These are phyloP conservation scores for Monotropa hypopitys DNA, from an alignment of 179 eudicot genomes.

Conservation along the genomic window DNA sequence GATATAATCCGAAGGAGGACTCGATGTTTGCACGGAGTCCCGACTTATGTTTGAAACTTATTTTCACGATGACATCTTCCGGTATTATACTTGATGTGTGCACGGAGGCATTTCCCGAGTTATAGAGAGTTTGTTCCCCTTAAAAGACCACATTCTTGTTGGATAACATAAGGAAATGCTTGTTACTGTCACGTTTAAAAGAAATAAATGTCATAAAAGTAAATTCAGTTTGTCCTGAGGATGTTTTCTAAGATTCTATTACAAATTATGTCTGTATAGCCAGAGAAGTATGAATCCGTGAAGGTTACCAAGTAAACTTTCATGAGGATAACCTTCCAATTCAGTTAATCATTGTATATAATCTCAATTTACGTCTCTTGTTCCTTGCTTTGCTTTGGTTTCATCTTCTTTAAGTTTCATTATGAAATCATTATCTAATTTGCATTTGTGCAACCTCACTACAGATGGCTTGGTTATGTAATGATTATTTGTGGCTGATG, in stretches of 20 bases:
- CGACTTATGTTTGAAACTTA: too few relatives aligned
- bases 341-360: neutral
- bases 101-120: too few relatives aligned
- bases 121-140: too few relatives aligned
- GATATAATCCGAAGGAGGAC: too few relatives aligned
- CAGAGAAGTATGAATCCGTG: neutral
- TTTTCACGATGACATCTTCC: too few relatives aligned
- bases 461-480: neutral
- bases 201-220: neutral
- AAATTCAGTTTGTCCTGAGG: neutral
- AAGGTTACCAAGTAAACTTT: conserved; percentile 1
- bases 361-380: neutral
- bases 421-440: neutral
- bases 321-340: neutral
- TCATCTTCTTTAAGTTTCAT: neutral
- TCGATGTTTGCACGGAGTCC: too few relatives aligned
- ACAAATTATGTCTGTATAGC: neutral
- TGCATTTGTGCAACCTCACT: neutral
- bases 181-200: neutral
- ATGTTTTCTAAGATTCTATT: neutral
- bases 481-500: conserved; percentile 3
- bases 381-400: neutral
- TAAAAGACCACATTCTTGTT: neutral
- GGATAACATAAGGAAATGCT: neutral
- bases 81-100: too few relatives aligned